phyloP scores from a whole-genome alignment of 768 basidiomycete genomes.

The Leccinum truebloodii region DNA sequence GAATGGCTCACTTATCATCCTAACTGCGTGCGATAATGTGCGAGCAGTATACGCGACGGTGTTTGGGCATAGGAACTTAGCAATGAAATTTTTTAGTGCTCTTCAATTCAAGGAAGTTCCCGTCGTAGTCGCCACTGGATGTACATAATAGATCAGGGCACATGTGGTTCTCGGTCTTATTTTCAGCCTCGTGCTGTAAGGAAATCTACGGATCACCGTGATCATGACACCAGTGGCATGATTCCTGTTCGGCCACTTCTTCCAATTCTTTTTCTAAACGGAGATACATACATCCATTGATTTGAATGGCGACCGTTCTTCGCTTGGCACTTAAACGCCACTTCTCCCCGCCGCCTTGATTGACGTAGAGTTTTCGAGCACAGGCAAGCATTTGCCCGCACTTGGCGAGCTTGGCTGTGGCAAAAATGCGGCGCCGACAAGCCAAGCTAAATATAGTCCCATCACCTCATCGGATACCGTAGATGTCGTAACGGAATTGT shows the following conservation, averaged over 20 bases:
- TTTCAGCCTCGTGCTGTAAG: not conserved
- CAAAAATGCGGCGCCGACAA: slow-evolving; percentile 83
- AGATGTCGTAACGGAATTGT: slow-evolving; percentile 36
- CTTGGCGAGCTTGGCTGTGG: slow-evolving; percentile 46
- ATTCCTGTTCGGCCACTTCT: not conserved
- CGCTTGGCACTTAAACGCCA: slow-evolving; percentile 22
- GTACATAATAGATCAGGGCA: not conserved
- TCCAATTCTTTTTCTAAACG: not conserved
- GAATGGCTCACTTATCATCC: not conserved
- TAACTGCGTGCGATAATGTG: not conserved
- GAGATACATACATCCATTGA: not conserved
- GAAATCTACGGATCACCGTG: not conserved
- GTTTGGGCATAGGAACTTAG: not conserved
- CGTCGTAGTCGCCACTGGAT: not conserved
- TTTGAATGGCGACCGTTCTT: not conserved
- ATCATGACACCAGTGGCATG: not conserved
- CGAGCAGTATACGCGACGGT: not conserved
- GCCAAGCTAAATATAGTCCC: slow-evolving; percentile 91
- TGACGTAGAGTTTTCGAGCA: slow-evolving; percentile 37
- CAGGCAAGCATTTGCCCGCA: slow-evolving; percentile 50
- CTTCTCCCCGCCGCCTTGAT: slow-evolving; percentile 72
- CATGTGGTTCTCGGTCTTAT: not conserved
- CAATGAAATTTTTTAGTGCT: not conserved
- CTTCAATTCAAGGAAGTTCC: not conserved
- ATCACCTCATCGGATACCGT: slow-evolving; percentile 79